Base-by-base conservation (phyloP, 352 stramenopile genomes). In the Blastocystis sp. region DNA sequence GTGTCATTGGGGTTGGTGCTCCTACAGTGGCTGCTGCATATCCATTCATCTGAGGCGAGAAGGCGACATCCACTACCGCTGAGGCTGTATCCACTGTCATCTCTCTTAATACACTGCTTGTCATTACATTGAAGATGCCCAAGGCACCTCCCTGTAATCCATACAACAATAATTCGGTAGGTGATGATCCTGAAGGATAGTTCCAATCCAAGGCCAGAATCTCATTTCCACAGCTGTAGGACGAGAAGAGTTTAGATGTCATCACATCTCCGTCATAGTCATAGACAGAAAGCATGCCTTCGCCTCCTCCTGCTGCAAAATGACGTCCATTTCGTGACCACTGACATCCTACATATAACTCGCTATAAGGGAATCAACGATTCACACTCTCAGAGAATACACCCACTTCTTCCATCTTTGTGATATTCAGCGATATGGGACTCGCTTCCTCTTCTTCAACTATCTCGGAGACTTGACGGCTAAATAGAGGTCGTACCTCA, bases 351-450 rank as follows among this genome's bases (percentile, higher is more conserved):
- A 64, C 7, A 35, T 35, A 15, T 64, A 7, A 64, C 5, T 27
- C n/a, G 13, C 13, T 27, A 6, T 11, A 64, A 11, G 7, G 6
- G 30, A 64, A 15, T 35, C 11, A 5, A 37, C 70, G 54, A 56
- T 81, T 64, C 4, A 81, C 54, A 42, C 70, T 51, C 70, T 81
- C 70, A 2, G 70, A 81, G 22, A 81, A 81, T 44, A 81, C 70
- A n/a, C 70, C 70, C 37, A 81, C 70, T 37, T 81, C 70, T 17
- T 40, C 42, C 19, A 44, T 44, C 3, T 81, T 64, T 17, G 42
- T 60, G 13, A 60, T 24, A 27, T 13, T 64, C 42, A 81, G 6
- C 9, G 59, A 13, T 4, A 64, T 27, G 6, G 37, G 42, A 27
- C 17, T 44, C 22, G 59, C 37, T 11, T 27, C 22, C 13, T 81